Base-by-base conservation (phyloP, 164 flowering plant species). In the Umbellularia californica region DNA sequence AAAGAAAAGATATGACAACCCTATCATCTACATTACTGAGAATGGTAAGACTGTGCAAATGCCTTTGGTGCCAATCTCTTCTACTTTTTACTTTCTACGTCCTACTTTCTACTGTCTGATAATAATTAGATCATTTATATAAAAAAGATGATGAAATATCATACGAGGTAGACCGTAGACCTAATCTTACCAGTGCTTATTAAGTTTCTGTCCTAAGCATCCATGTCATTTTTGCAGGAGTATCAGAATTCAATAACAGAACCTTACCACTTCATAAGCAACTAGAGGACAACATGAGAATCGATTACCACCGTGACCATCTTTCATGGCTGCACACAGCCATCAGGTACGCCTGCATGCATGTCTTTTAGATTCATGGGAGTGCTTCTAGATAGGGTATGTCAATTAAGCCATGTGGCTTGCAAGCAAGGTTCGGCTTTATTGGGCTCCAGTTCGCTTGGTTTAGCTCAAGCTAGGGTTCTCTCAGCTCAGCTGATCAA, bases 1-100 rank as follows among this genome's bases (percentile, higher is more conserved):
- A 30, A 84, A 84, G 69, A 52, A 22, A 6, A 70, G 27, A 50
- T 75, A 78, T 64, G 65, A 78, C 3, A 60, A 72, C 58, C 78
- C 78, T 7, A 2, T 75, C 11, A 66, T 81, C 20, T 81, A 77
- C 72, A 80, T 89, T 19, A 87, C 93, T 1, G 93, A 89, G 69
- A 89, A 88, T 72, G 93, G 93, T 89, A 80, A 24, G 28, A 15
- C 19, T 3, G 17, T 55, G 6, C 60, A 55, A 14, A 15, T 5
- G 17, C 17, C n/a, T 55, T 55, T 55, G 47, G 47, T 41, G 10
- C 11, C 9, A 41, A 9, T 41, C n/a, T 55, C n/a, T 20, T 55
- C 5, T 3, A 30, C 33, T 30, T 25, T 33, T 0, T 27, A 15
- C 47, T 13, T 28, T 55, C 12, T 4, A 52, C 19, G 15, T 52